These are phyloP conservation scores for Epichloe scottii DNA, from an alignment of 2,329 filamentous ascomycete genomes.

Conservation along the genomic window DNA sequence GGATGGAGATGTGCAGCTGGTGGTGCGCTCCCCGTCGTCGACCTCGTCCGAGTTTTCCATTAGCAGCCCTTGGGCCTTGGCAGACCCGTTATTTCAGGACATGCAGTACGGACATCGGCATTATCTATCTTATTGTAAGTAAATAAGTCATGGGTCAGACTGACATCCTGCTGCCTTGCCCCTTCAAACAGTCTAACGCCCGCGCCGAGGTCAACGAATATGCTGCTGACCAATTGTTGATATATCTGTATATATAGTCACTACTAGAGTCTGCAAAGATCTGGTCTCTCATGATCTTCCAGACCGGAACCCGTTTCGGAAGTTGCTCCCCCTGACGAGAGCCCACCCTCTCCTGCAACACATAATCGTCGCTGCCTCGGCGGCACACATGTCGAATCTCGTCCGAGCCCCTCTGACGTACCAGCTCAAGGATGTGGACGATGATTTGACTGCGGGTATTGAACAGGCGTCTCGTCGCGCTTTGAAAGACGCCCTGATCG, in stretches of 20 bases:
- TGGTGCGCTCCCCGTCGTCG: constrained; percentile 11
- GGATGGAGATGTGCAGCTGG: constrained; percentile 16
- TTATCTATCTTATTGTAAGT: constrained; percentile 31
- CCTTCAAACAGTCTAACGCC: not conserved
- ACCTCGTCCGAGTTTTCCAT: constrained; percentile 10
- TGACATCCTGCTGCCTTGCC: not conserved
- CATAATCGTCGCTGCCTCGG: constrained; percentile 35
- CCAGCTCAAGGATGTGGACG: not conserved
- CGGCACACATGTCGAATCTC: constrained; percentile 34
- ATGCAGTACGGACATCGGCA: constrained; percentile 33
- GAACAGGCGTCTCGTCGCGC: constrained; percentile 15
- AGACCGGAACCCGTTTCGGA: constrained; percentile 33
- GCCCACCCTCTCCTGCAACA: constrained; percentile 30
- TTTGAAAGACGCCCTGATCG: constrained; percentile 30
- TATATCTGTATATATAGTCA: constrained; percentile 22
- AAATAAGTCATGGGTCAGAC: constrained; percentile 10
- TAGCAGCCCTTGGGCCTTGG: constrained; percentile 24
- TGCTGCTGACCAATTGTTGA: not conserved
- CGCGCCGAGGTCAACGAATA: not conserved
- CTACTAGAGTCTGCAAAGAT: constrained; percentile 38
- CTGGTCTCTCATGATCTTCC: constrained; percentile 34
- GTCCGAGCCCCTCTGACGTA: constrained; percentile 19
- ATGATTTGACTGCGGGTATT: constrained; percentile 1
- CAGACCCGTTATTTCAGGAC: constrained; percentile 38
- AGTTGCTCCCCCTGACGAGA: constrained; percentile 28